A percentile compares a stretch with the other conserved stretches of the same genome.
Conservation (phyloP, 495 filamentous ascomycete species). For the Aspergillus mulundensis region DNA sequence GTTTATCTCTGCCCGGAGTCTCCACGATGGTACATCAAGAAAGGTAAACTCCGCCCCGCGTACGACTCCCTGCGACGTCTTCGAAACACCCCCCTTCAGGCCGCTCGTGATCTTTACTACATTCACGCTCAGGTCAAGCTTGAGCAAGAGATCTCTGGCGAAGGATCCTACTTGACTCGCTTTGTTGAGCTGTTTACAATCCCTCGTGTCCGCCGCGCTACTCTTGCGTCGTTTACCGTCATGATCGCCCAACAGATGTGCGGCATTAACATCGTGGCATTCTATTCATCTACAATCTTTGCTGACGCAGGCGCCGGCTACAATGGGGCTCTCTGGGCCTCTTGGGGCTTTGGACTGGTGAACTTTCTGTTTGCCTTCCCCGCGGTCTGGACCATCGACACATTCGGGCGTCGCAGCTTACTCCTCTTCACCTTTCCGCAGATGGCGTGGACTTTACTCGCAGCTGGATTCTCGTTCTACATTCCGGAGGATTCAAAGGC, state of each 20-base stretch:
- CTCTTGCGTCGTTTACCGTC: constrained; percentile 58
- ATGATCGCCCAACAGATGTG: constrained; percentile 86
- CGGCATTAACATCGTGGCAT: constrained; percentile 74
- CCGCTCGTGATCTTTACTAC: constrained; percentile 64
- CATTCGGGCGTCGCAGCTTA: constrained; percentile 70
- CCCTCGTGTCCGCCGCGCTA: constrained; percentile 63
- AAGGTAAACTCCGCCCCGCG: constrained; percentile 50
- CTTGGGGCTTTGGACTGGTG: constrained; percentile 74
- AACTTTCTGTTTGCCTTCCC: constrained; percentile 85
- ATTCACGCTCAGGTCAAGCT: constrained; percentile 57
- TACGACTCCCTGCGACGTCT: constrained; percentile 58
- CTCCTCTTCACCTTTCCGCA: constrained; percentile 82
- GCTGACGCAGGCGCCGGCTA: constrained; percentile 53
- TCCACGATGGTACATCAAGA: constrained; percentile 66
- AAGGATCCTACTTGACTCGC: constrained; percentile 51
- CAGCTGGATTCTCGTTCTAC: constrained; percentile 66
- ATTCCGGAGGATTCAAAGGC: constrained; percentile 49
- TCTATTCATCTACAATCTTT: constrained; percentile 79
- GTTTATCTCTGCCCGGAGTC: constrained; percentile 67
- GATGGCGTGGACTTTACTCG: constrained; percentile 76
- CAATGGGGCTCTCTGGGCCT: constrained; percentile 62
- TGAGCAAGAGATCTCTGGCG: constrained; percentile 44
- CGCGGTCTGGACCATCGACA: constrained; percentile 81
- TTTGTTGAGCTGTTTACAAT: constrained; percentile 65
- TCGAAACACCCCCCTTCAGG: constrained; percentile 56